Evolutionary conservation across 225 moss, liverwort and hornwort genomes (phyloP), one percentile per base, ranked within the genome.

Genomic region (Pseudisothecium myosuroides): DNA sequence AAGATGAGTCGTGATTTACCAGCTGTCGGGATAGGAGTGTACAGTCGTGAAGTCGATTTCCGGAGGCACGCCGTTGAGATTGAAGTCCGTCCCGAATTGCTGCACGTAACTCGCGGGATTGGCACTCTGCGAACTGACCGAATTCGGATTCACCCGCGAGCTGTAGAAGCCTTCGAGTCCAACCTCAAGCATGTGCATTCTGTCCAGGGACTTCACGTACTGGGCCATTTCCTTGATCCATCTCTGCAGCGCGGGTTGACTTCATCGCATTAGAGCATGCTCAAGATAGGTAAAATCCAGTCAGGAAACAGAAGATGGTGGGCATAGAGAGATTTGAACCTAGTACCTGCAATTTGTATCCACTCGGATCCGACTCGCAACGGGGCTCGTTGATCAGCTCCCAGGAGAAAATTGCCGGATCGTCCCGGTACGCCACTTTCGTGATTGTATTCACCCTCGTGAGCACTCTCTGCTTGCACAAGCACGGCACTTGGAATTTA

Each of bases 141-240:
- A 90, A 68, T 50, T 74, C 68, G 88, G 86, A 79, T 90, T 66
- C 24, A 85, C 91, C 15, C 63, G n/a, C 19, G 91, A 50, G 50
- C 96, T 95, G 84, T 93, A 96, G 92, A 95, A 96, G 24, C 96
- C 96, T 81, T 96, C 96, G 18, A 96, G 59, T 13, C 96, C 96
- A n/a, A 94, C 92, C 63, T 92, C 93, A 7, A 96, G 88, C 87
- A 96, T 23, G 77, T 96, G 96, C 49, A 85, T 91, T 21, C 56
- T 63, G 76, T 96, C 96, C 45, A 95, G 81, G 32, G 94, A 93
- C 83, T 96, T 96, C 86, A 95, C 95, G 78, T 87, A 94, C 50
- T 85, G 81, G 5, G 94, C 95, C 96, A 96, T 96, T 73, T 96
- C 96, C 75, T 75, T 74, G 43, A 96, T 88, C 96, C 96, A 96